Percentiles rank a stretch among this genome's conserved stretches.
phyloP scores from a whole-genome alignment of 2,329 filamentous ascomycete species.

The Ascochyta lentis region DNA sequence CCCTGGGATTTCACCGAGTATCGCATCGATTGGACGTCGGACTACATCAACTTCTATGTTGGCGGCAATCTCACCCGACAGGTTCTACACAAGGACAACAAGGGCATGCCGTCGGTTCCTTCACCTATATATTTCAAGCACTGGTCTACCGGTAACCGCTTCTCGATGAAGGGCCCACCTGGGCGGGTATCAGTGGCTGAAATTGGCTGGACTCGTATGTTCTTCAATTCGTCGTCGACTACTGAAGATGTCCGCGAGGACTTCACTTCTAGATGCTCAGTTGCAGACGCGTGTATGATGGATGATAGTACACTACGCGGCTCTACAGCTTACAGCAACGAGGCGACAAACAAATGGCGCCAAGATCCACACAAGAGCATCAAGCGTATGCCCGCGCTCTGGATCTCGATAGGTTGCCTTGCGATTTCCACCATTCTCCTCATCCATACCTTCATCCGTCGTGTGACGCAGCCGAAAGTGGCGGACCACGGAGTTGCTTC shows the following conservation, averaged over 20 bases:
- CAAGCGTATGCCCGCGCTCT: conserved; percentile 41
- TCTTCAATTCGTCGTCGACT: conserved; percentile 58
- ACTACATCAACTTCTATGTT: conserved; percentile 54
- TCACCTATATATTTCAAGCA: conserved; percentile 55
- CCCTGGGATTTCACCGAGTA: conserved; percentile 57
- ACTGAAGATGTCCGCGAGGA: conserved; percentile 35
- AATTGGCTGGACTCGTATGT: conserved; percentile 56
- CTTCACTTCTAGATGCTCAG: conserved; percentile 41
- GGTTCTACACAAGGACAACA: conserved; percentile 42
- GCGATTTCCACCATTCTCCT: conserved; percentile 38
- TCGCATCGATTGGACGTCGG: conserved; percentile 56
- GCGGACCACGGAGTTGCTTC: conserved; percentile 13
- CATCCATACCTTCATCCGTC: conserved; percentile 39
- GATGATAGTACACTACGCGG: conserved; percentile 45
- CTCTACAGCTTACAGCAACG: conserved; percentile 33
- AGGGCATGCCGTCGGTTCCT: conserved; percentile 50
- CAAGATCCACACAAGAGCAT: conserved; percentile 32
- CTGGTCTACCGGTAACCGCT: conserved; percentile 56
- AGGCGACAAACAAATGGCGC: conserved; percentile 39
- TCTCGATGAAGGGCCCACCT: conserved; percentile 56
- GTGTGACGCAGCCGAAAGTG: conserved; percentile 23
- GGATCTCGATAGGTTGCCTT: conserved; percentile 42
- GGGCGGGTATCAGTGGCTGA: conserved; percentile 49
- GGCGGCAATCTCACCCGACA: conserved; percentile 47
- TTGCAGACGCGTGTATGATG: conserved; percentile 45